A percentile compares a stretch with the other conserved stretches of the same genome.
phyloP scores from a whole-genome alignment of 2,329 filamentous ascomycete species.

The Ophiosphaerella korrae region DNA sequence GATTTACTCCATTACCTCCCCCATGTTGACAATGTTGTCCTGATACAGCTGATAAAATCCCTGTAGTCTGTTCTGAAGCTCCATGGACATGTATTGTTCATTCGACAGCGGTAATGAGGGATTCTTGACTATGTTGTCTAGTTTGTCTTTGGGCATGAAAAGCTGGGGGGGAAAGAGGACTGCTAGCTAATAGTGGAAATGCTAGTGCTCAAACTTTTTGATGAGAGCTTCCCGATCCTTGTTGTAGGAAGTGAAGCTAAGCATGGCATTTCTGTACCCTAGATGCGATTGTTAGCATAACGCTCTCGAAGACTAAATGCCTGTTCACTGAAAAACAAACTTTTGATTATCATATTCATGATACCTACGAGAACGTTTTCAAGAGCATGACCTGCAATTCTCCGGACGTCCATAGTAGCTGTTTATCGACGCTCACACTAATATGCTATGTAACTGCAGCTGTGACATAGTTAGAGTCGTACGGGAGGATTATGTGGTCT shows the following conservation, averaged over 20 bases:
- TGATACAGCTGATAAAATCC: conserved; percentile 45
- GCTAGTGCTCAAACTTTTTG: too few species aligned
- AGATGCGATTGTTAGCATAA: not conserved
- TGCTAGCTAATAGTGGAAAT: too few species aligned
- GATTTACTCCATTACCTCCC: conserved; percentile 42
- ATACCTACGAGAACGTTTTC: too few species aligned
- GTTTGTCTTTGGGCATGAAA: conserved; percentile 43
- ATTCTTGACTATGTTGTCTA: conserved; percentile 43
- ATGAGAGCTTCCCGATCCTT: too few species aligned
- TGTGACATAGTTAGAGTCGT: conserved; percentile 15
- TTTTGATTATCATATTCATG: too few species aligned
- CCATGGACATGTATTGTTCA: conserved; percentile 30
- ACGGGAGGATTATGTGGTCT: not conserved
- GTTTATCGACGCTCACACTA: not conserved
- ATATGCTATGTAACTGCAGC: not conserved
- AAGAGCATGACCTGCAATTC: too few species aligned
- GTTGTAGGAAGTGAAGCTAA: too few species aligned
- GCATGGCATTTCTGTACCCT: too few species aligned
- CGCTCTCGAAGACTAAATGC: not conserved
- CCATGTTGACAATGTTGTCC: conserved; percentile 43
- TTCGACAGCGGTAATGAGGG: conserved; percentile 42
- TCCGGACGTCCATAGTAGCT: conserved; percentile 36
- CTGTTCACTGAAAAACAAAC: conserved; percentile 13
- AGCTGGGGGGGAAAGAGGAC: conserved; percentile 44
- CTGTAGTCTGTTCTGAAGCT: conserved; percentile 39